Evolutionary conservation across 2,329 filamentous ascomycete species (phyloP), one percentile per base, ranked within the genome.

Genomic region (Exophiala phaeomuriformis): DNA sequence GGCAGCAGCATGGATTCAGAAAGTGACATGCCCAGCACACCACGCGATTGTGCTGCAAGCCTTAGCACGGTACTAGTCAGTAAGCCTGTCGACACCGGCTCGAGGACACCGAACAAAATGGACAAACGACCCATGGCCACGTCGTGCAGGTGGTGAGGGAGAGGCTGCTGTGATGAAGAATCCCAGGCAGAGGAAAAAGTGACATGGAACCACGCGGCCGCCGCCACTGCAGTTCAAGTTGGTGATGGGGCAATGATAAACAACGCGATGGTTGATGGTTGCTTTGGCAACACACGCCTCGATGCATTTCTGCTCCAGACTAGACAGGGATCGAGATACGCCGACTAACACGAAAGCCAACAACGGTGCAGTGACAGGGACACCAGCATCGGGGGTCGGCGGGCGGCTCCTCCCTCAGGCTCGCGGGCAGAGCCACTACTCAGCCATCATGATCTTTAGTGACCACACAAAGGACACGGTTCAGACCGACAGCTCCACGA

Each of bases 181-280:
- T 31, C 32, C 47, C 43, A n/a, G 41, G 47, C n/a, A 32, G 41
- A 42, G 30, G 33, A 41, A 40, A 46, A 32, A 49, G 48, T 45
- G 51, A 53, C 40, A 31, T 27, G 51, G 37, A 30, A 19, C 19
- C 19, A 19, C 19, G 19, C 19, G 19, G 19, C 19, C 19, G 19
- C 19, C 19, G 19, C 19, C 19, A 19, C 19, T 19, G 19, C 19
- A 19, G 19, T 19, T 19, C 19, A 19, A 19, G 32, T 50, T 27
- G 32, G 28, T 7, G 7, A 40, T 48, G 45, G 19, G 19, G 51
- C 36, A 10, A 41, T 42, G 52, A 52, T 53, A 58, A 58, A 58
- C 53, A 58, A 56, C 53, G 44, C 53, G 53, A 53, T 19, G 42
- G 42, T 45, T 50, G 36, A 44, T 12, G 31, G 56, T 58, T 56